Base-by-base conservation (phyloP, 2,329 filamentous ascomycete genomes). In the Cordyceps pruinosa region DNA sequence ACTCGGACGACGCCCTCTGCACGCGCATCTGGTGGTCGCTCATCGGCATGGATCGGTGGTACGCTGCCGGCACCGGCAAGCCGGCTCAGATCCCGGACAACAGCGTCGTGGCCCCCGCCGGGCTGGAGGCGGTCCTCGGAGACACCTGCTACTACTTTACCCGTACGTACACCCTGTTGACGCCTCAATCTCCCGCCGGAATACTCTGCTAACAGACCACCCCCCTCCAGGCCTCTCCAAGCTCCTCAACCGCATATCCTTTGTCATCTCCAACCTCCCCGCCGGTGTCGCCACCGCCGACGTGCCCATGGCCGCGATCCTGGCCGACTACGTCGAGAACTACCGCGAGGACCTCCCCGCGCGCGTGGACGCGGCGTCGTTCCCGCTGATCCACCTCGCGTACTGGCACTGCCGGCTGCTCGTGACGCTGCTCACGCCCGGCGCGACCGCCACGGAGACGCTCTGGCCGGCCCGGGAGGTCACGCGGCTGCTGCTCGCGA, bases 331-430 rank as follows among this genome's bases (percentile, higher is more conserved):
- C 47, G 67, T 73, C 44, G 86, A 89, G 64, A 77, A 85, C 58
- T 87, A 86, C 68, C 79, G 84, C 8, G 83, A 87, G 67, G 77
- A 82, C 55, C 75, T 89, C 2, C 84, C 86, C 4, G 71, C 75
- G 13, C 76, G 77, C 44, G 73, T 85, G 26, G 81, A 82, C 23
- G 77, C 78, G 4, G 66, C 71, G 0, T 71, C 74, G 3, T 75
- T 79, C 49, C 81, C 82, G 4, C 66, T 86, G 32, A 75, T 89
- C 2, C 82, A 87, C 62, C 75, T 90, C 25, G 81, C 81, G 19
- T 89, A 88, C 70, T 88, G 87, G 81, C 85, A 89, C 67, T 78
- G 82, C 62, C 82, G 84, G 60, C 75, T 89, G 9, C 74, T 90
- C 19, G 77, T 83, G 10, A 82, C 84, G 52, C 76, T 88, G 2